Percentiles rank a stretch among this genome's conserved stretches.
Conservation (phyloP, 1,284 basidiomycete genomes). For the Papiliotrema flavescens region DNA sequence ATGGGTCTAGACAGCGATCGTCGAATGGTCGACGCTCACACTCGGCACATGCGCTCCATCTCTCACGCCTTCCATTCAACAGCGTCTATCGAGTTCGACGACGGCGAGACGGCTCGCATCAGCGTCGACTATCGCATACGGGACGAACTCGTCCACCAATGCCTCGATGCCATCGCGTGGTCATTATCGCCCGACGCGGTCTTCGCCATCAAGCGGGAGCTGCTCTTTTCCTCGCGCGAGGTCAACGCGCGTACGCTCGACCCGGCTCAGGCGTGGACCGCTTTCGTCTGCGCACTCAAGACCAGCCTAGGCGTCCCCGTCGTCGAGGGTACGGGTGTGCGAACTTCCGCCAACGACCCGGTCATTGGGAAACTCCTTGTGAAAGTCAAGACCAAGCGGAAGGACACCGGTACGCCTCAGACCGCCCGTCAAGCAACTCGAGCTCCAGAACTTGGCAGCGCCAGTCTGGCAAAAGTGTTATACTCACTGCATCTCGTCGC, state of each 20-base stretch:
- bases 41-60: neutral
- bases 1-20: conserved; percentile 25
- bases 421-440: neutral
- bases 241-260: no score
- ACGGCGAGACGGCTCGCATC: conserved; percentile 53
- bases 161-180: conserved; percentile 61
- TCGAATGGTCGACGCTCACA: neutral
- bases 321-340: no score
- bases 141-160: conserved; percentile 58
- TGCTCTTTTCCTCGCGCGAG: conserved; percentile 29
- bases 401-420: neutral
- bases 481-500: conserved; percentile 72
- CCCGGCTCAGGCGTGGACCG: no score
- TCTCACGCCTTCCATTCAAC: conserved; percentile 51
- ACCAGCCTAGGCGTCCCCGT: no score
- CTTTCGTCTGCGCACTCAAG: no score
- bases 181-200: conserved; percentile 52
- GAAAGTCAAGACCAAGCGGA: no score
- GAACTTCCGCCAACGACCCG: no score
- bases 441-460: neutral
- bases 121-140: conserved; percentile 56
- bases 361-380: no score
- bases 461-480: conserved; percentile 38
- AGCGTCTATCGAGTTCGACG: conserved; percentile 53
- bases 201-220: conserved; percentile 58